phyloP scores from a whole-genome alignment of 1,284 basidiomycete species.

The Ustilago shanxiensis region DNA sequence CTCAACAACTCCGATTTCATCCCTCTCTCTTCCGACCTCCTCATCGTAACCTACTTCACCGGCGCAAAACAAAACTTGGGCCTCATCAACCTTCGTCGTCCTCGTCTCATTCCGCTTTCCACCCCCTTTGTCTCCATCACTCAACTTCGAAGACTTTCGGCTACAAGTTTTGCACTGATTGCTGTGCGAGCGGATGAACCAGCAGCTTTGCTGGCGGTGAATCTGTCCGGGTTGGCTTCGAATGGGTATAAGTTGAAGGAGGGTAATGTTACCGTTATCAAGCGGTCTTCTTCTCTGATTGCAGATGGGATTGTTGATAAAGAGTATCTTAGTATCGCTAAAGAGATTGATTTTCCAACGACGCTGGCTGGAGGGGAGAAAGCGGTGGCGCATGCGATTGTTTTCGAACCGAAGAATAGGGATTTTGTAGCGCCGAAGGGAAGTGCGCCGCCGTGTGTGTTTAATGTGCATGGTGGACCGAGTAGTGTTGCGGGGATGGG shows the following conservation, averaged over 20 bases:
- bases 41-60: slow-evolving; percentile 39
- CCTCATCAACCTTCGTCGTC: slow-evolving; percentile 46
- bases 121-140: slow-evolving; percentile 39
- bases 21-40: slow-evolving; percentile 40
- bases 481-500: slow-evolving; percentile 73
- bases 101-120: slow-evolving; percentile 35
- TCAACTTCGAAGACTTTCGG: slow-evolving; percentile 38
- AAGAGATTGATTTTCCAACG: slow-evolving; percentile 61
- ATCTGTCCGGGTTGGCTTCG: slow-evolving; percentile 30
- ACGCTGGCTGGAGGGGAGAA: slow-evolving; percentile 47
- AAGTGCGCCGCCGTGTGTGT: slow-evolving; percentile 78
- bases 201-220: slow-evolving; percentile 38
- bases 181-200: slow-evolving; percentile 42
- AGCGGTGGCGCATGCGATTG: slow-evolving; percentile 73
- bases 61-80: slow-evolving; percentile 41
- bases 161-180: slow-evolving; percentile 42
- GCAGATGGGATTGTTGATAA: slow-evolving; percentile 39
- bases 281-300: slow-evolving; percentile 43
- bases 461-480: slow-evolving; percentile 79
- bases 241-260: slow-evolving; percentile 17
- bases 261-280: slow-evolving; percentile 41
- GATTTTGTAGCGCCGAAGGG: slow-evolving; percentile 73
- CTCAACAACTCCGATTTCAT: slow-evolving; percentile 69
- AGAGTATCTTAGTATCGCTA: slow-evolving; percentile 35
- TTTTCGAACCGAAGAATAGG: slow-evolving; percentile 77